A percentile compares a stretch with the other conserved stretches of the same genome.
These are phyloP conservation scores for Thermochaetoides thermophila DNA, from an alignment of 495 filamentous ascomycete species.

Conservation along the genomic window DNA sequence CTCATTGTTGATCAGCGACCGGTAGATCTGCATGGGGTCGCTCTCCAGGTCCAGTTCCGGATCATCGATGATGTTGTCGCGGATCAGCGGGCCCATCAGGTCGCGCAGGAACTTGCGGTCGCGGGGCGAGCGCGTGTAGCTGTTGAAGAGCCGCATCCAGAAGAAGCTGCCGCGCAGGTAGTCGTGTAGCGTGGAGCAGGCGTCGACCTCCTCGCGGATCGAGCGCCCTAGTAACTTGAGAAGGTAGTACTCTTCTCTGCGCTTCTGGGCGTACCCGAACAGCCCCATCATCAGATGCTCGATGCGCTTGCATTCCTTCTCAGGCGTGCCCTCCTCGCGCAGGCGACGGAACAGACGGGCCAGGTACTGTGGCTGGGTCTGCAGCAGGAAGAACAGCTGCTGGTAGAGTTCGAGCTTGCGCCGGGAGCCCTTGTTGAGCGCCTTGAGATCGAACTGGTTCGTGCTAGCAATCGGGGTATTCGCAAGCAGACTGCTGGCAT, in stretches of 20 bases:
- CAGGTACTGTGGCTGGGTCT: conserved; percentile 92
- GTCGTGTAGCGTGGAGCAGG: conserved; percentile 57
- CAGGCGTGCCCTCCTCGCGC: conserved; percentile 69
- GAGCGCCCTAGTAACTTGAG: conserved; percentile 75
- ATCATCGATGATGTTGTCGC: conserved; percentile 82
- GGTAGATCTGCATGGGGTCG: conserved; percentile 95
- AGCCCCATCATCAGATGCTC: conserved; percentile 92
- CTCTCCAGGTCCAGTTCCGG: conserved; percentile 84
- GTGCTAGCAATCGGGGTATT: conserved; percentile 77
- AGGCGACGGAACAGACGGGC: conserved; percentile 72
- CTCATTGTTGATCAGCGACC: conserved; percentile 88
- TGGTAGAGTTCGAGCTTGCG: conserved; percentile 95
- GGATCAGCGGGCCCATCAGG: conserved; percentile 65
- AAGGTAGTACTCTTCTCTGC: conserved; percentile 91
- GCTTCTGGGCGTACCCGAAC: conserved; percentile 94
- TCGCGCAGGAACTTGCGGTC: conserved; percentile 87
- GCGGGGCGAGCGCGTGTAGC: conserved; percentile 80
- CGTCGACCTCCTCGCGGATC: conserved; percentile 74
- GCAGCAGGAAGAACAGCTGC: conserved; percentile 91
- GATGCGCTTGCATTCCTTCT: conserved; percentile 84
- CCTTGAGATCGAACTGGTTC: conserved; percentile 92
- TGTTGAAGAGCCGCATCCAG: conserved; percentile 72
- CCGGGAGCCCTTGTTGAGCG: conserved; percentile 86
- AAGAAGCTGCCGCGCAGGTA: conserved; percentile 85
- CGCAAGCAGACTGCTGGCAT: conserved; percentile 70